Conservation (phyloP, 148 eudicot genomes). For the Rhododendron simsii region DNA sequence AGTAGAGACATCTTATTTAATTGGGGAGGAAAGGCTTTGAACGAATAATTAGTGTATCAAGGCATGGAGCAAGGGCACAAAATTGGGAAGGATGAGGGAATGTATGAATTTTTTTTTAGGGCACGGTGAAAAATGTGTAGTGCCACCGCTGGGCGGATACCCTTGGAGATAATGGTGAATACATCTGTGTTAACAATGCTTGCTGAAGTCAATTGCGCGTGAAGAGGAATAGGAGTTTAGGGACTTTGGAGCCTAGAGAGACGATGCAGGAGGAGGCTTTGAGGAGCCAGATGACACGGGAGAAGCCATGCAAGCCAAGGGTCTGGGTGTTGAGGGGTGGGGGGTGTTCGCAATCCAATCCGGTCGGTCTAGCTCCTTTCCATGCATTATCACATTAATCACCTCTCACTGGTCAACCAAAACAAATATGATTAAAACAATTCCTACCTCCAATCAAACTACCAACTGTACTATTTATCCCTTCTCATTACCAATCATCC, state of each 20-base stretch:
- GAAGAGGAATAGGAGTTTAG: not conserved
- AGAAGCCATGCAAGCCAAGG: not conserved
- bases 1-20: not conserved
- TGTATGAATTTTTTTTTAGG: not conserved
- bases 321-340: not conserved
- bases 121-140: not conserved
- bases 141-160: not conserved
- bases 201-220: not conserved
- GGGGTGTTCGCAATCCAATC: not conserved
- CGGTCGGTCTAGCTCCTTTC: not conserved
- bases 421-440: not conserved
- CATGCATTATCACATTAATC: not conserved
- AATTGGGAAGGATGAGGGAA: not conserved
- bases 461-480: not conserved
- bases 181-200: not conserved
- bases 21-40: not conserved
- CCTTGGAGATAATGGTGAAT: not conserved
- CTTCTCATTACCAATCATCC: not conserved
- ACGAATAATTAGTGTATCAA: not conserved
- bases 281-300: not conserved
- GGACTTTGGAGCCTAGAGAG: not conserved
- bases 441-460: not conserved
- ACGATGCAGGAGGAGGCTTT: not conserved
- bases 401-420: not conserved
- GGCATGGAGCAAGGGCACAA: not conserved